Base-by-base conservation (phyloP, 1,284 basidiomycete species). In the Rhodotorula mucilaginosa region DNA sequence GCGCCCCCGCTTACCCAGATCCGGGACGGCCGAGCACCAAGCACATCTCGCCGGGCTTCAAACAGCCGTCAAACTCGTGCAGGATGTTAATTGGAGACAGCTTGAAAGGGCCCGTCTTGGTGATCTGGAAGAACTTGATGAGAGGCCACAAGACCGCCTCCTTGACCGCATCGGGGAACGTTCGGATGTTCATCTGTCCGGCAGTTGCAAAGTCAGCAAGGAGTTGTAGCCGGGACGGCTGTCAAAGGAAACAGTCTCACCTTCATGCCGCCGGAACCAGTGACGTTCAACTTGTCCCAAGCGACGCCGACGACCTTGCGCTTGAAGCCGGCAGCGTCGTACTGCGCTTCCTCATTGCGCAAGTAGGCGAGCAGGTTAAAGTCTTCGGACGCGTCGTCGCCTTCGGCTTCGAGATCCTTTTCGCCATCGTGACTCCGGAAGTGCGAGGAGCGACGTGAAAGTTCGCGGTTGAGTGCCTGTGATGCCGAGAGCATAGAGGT, bases 311-410 rank as follows among this genome's bases (percentile, higher is more conserved):
- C 89, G 74, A 88, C 87, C 83, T 95, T 95, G 81, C 89, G 88
- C 77, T 88, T 87, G 78, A 93, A 89, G 7, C 90, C 91, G 13
- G 89, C 88, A 44, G 83, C 80, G 71, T 91, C 87, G 68, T 86
- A 84, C 60, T 59, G 61, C 26, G 56, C 51, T 3, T 89, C 86
- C 76, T 88, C 88, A 44, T 86, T 88, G 3, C 86, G 84, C 23
- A 96, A 85, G 77, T 91, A 93, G 65, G 89, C 89, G 47, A 87
- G 86, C 13, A 95, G 85, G 80, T 92, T 86, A 78, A 92, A 92
- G 51, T 78, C 78, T 56, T 82, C 72, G 29, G 60, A 58, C 5
- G n/a, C 13, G 34, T 74, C 67, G 6, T 49, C 34, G 23, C 67
- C 74, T 19, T 63, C 70, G 65, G 73, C 72, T 68, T 76, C 74